Conservation (phyloP, 768 basidiomycete species). For the Lactarius pseudohatsudake region DNA sequence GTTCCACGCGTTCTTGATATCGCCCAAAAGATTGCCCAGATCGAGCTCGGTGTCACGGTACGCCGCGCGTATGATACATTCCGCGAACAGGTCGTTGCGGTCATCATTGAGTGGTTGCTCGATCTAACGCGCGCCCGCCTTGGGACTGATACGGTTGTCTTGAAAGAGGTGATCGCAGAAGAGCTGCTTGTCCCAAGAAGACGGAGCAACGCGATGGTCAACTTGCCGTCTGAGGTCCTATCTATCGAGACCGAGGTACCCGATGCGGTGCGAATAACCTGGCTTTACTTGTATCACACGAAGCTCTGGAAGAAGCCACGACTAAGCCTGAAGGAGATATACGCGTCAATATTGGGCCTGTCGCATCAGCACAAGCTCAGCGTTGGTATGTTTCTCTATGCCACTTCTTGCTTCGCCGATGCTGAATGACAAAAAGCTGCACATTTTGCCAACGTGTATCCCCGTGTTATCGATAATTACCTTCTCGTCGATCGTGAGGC, state of each 20-base stretch:
- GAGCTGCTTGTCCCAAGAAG: constrained; percentile 65
- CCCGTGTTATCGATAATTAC: constrained; percentile 84
- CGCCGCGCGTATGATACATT: constrained; percentile 86
- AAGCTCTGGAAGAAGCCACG: constrained; percentile 84
- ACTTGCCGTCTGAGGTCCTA: constrained; percentile 38
- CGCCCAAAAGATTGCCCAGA: constrained; percentile 76
- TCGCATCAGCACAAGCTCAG: constrained; percentile 73
- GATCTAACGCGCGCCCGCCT: constrained; percentile 75
- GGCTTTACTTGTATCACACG: constrained; percentile 78
- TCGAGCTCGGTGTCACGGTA: constrained; percentile 90
- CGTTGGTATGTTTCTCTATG: constrained; percentile 55
- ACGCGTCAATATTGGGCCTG: constrained; percentile 69
- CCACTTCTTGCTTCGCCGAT: constrained; percentile 11
- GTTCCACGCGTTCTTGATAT: constrained; percentile 64
- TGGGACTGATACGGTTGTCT: constrained; percentile 61
- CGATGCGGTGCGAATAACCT: constrained; percentile 66
- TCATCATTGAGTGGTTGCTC: constrained; percentile 84
- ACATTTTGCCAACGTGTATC: constrained; percentile 84
- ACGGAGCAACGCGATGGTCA: constrained; percentile 49
- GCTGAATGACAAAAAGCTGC: constrained; percentile 51
- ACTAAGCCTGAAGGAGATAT: constrained; percentile 78
- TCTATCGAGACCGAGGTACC: constrained; percentile 40
- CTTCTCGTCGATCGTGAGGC: constrained; percentile 91
- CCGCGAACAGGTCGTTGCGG: constrained; percentile 78
- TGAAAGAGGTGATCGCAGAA: constrained; percentile 70